Evolutionary conservation across 2,329 filamentous ascomycete genomes (phyloP).

Genomic region (Clathrospora elynae): DNA sequence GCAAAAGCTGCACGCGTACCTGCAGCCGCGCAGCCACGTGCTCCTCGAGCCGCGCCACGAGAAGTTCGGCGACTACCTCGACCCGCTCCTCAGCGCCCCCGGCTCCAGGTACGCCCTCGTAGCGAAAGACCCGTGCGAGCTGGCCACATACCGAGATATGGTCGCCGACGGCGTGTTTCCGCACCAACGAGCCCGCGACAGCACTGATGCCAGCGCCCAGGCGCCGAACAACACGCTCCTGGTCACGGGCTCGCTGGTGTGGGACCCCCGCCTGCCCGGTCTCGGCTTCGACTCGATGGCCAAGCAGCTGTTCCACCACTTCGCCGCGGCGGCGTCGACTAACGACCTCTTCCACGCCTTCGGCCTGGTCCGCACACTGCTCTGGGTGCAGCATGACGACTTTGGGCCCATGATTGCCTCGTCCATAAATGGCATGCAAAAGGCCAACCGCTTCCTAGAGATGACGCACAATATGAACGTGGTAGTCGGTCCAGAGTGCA

Average conservation of each 20-base stretch:
- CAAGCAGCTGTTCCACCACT: conserved; percentile 64
- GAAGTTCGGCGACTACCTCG: conserved; percentile 65
- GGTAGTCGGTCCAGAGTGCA: conserved; percentile 26
- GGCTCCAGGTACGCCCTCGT: conserved; percentile 57
- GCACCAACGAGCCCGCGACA: conserved; percentile 57
- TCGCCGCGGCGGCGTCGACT: conserved; percentile 63
- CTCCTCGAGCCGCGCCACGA: conserved; percentile 74
- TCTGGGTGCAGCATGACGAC: conserved; percentile 71
- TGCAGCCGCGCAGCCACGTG: conserved; percentile 81
- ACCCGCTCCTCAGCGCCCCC: conserved; percentile 48
- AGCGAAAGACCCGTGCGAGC: conserved; percentile 24
- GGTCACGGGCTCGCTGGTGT: conserved; percentile 49
- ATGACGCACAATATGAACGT: conserved; percentile 62
- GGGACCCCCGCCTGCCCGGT: conserved; percentile 52
- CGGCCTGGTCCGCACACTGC: conserved; percentile 77
- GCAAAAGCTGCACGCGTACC: conserved; percentile 70
- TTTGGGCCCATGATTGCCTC: conserved; percentile 64
- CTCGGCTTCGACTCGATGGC: conserved; percentile 61
- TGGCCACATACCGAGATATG: conserved; percentile 55
- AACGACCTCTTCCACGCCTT: conserved; percentile 71
- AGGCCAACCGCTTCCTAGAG: conserved; percentile 64
- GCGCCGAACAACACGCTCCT: conserved; percentile 74
- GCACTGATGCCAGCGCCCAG: conserved; percentile 50
- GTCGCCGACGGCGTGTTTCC: conserved; percentile 59
- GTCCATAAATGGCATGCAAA: conserved; percentile 60